Evolutionary conservation across 192 early-diverging fungal species (phyloP), one percentile per base, ranked within the genome.

Genomic region (Hyaloraphidium curvatum): DNA sequence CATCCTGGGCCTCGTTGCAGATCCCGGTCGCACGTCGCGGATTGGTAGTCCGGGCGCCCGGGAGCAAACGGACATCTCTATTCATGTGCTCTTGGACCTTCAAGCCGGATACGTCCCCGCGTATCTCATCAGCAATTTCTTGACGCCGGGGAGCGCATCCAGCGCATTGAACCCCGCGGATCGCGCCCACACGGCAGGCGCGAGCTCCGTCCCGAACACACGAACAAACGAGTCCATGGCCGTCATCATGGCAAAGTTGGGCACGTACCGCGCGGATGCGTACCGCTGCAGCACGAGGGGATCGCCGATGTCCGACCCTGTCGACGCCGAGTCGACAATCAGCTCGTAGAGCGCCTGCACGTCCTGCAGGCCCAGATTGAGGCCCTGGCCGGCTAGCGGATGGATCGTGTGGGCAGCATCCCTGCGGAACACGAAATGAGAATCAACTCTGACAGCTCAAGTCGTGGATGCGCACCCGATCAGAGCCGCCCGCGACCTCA

Each of bases 401-500:
- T 97, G 91, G 39, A 94, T 80, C 0, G 85, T 76, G 63, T 97
- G 94, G 19, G 91, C 94, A 19, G 94, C 89, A 63, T 97, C 94
- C 3, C 82, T 83, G 58, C 25, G 39, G 26, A 1, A 56, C n/a
- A 2, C 19, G 53, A n/a, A n/a, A n/a, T n/a, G n/a, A n/a, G n/a
- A n/a, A n/a, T n/a, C n/a, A n/a, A n/a, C n/a, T n/a, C n/a, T n/a
- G n/a, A n/a, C n/a, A n/a, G n/a, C n/a, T n/a, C n/a, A n/a, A 25
- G 19, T 0, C 14, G 17, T 11, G 17, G 11, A 30, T 21, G 26
- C 66, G 52, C 67, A 82, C 76, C 90, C 94, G 51, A 97, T 75
- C 57, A 97, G 72, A 19, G 81, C 91, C 11, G 89, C 66, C 3
- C 94, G 72, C 9, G 85, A 70, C 3, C 69, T 70, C 13, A 85